These are phyloP conservation scores for Cucumis cinereus DNA, from an alignment of 306 rosid species.

Conservation along the genomic window DNA sequence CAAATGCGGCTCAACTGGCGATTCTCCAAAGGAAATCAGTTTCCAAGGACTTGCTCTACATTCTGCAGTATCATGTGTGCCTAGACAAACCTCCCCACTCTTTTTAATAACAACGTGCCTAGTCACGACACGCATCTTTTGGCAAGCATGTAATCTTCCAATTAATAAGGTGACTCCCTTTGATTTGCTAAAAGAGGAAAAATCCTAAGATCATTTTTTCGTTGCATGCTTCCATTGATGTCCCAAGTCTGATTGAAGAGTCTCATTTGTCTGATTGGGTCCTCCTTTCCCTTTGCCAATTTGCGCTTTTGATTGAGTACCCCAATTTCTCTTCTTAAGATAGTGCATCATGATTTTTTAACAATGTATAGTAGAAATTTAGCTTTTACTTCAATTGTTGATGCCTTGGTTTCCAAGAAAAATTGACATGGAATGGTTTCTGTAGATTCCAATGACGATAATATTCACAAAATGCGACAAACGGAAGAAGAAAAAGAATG, in stretches of 20 bases:
- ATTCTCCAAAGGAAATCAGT: background rate
- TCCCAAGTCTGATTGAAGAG: background rate
- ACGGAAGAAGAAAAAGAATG: slow-evolving; percentile 83
- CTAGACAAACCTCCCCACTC: background rate
- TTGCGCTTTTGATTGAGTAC: background rate
- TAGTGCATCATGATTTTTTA: background rate
- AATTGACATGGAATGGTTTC: background rate
- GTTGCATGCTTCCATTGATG: background rate
- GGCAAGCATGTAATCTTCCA: background rate
- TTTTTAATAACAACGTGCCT: background rate
- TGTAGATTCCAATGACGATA: slow-evolving; percentile 92
- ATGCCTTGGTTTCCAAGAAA: background rate
- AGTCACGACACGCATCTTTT: background rate
- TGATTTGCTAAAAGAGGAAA: background rate
- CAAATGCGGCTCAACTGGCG: background rate
- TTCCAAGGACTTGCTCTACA: background rate
- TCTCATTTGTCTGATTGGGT: background rate
- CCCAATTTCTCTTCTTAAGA: background rate
- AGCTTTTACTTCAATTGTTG: background rate
- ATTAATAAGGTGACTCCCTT: background rate
- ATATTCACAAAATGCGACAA: slow-evolving; percentile 97
- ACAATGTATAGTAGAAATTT: background rate
- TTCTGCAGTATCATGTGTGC: too few relatives aligned
- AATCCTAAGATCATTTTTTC: background rate
- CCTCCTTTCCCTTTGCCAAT: background rate